Evolutionary conservation across 306 rosid genomes (phyloP).

Genomic region (Prunus mongolica): DNA sequence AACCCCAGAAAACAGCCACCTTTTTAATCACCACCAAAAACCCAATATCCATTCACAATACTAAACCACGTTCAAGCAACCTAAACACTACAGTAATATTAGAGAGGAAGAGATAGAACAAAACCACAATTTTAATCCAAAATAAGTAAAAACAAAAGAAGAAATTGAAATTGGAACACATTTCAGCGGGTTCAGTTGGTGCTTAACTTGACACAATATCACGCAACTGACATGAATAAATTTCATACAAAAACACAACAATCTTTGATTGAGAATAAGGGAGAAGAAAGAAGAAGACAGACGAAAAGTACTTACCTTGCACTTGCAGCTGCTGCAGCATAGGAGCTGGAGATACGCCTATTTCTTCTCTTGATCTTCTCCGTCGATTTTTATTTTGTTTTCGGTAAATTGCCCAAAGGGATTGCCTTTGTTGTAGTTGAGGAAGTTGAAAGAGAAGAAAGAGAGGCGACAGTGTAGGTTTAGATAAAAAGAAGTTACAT

Average conservation of each 20-base stretch:
- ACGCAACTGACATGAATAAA: background rate
- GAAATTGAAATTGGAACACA: background rate
- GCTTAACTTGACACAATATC: background rate
- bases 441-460: background rate
- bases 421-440: background rate
- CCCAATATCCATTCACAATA: background rate
- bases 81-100: background rate
- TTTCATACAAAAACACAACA: background rate
- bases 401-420: background rate
- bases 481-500: background rate
- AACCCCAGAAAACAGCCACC: background rate
- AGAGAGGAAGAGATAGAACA: background rate
- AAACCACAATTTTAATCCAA: background rate
- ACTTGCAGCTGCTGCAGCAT: too few relatives aligned
- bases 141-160: background rate
- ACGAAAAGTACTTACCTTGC: too few relatives aligned
- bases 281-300: background rate
- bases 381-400: too few relatives aligned
- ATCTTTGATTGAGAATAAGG: background rate
- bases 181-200: background rate
- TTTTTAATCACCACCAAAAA: background rate
- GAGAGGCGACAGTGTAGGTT: background rate
- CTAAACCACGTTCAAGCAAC: background rate
- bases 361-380: too few relatives aligned
- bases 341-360: too few relatives aligned